These are phyloP conservation scores for Bertia moriformis DNA, from an alignment of 2,329 filamentous ascomycete species.

Conservation along the genomic window DNA sequence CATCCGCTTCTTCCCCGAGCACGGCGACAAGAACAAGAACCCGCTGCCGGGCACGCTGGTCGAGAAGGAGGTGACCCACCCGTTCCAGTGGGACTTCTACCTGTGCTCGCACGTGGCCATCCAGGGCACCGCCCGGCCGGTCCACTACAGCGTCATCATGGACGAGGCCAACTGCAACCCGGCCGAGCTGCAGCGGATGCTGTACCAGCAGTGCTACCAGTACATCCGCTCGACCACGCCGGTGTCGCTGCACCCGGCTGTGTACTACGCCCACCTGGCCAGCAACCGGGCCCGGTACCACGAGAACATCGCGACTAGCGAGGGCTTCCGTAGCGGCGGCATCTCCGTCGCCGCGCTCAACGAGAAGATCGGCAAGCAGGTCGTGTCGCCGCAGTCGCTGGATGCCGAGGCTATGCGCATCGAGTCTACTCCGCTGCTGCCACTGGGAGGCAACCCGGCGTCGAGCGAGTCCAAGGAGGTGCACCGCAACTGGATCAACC, in stretches of 20 bases:
- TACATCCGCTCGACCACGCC: constrained; percentile 86
- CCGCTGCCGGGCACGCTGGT: constrained; percentile 75
- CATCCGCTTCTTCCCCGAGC: constrained; percentile 74
- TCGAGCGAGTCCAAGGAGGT: not conserved
- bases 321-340: constrained; percentile 23
- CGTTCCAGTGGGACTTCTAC: constrained; percentile 80
- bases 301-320: constrained; percentile 33
- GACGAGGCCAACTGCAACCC: constrained; percentile 58
- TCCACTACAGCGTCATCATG: constrained; percentile 77
- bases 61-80: constrained; percentile 78
- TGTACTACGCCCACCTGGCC: constrained; percentile 92
- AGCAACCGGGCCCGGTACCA: constrained; percentile 68
- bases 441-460: constrained; percentile 7
- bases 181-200: constrained; percentile 66
- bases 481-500: constrained; percentile 13
- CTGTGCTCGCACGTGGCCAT: constrained; percentile 55
- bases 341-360: constrained; percentile 17
- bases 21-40: constrained; percentile 63
- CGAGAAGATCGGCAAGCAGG: constrained; percentile 24
- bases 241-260: constrained; percentile 73
- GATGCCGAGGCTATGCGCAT: constrained; percentile 3
- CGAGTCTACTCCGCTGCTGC: constrained; percentile 12
- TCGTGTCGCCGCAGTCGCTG: constrained; percentile 10
- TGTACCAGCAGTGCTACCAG: constrained; percentile 90
- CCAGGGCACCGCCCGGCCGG: constrained; percentile 87